phyloP scores from a whole-genome alignment of 352 stramenopile genomes.

The Globisporangium nagaii region DNA sequence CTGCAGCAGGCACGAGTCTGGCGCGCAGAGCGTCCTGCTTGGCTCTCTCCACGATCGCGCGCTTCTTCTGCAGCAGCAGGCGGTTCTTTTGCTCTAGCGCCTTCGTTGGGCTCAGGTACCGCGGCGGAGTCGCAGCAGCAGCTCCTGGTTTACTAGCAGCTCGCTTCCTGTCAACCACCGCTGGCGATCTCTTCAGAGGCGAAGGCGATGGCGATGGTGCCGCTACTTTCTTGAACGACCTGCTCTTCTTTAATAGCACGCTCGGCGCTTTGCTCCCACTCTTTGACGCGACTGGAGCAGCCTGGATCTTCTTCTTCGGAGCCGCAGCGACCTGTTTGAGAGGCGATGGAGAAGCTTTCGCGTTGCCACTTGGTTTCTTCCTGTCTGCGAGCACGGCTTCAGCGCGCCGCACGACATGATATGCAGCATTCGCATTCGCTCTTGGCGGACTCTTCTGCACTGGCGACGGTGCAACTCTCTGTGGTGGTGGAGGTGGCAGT shows the following conservation, averaged over 20 bases:
- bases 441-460: background rate
- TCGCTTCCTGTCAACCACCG: background rate
- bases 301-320: slow-evolving; percentile 13
- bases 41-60: slow-evolving; percentile 15
- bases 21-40: slow-evolving; percentile 8
- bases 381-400: slow-evolving; percentile 2
- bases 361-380: background rate
- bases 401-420: slow-evolving; percentile 1
- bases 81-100: slow-evolving; percentile 13
- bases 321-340: background rate
- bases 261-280: background rate
- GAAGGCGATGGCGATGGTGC: background rate
- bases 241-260: slow-evolving; percentile 9
- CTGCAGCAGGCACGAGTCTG: background rate
- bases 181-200: background rate
- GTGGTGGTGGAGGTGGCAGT: background rate
- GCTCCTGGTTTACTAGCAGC: background rate
- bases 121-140: slow-evolving; percentile 1
- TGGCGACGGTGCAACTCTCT: background rate
- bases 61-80: slow-evolving; percentile 18
- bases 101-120: slow-evolving; percentile 7
- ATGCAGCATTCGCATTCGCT: background rate
- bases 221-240: slow-evolving; percentile 13
- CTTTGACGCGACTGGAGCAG: background rate
- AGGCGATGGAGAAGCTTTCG: background rate